Conservation (phyloP, 176 grass and related monocot genomes). For the Thalia dealbata region DNA sequence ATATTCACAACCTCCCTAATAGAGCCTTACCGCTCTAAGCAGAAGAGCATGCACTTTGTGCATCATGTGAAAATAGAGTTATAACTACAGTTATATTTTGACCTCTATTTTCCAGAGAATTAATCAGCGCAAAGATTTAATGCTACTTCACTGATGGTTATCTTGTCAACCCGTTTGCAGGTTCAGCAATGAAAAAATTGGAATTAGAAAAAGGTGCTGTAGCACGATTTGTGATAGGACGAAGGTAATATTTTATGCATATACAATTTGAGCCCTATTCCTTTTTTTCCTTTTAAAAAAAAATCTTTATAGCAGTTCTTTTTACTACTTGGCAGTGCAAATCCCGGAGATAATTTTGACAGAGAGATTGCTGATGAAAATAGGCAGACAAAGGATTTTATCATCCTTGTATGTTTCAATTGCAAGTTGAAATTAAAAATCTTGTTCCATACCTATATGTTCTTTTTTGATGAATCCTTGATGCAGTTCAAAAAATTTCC, state of each 20-base stretch:
- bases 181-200: slow-evolving; percentile 72
- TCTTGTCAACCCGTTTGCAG: neutral
- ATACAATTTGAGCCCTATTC: slow-evolving; percentile 14
- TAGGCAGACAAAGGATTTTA: slow-evolving; percentile 69
- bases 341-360: slow-evolving; percentile 65
- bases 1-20: no score
- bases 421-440: slow-evolving; percentile 2
- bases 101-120: neutral
- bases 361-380: slow-evolving; percentile 87
- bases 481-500: neutral
- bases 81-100: neutral
- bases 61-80: no score
- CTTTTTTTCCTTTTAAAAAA: slow-evolving; percentile 17
- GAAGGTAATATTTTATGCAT: slow-evolving; percentile 49
- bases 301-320: slow-evolving; percentile 33
- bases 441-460: neutral
- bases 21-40: no score
- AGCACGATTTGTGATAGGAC: slow-evolving; percentile 88
- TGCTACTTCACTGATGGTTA: neutral
- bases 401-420: slow-evolving; percentile 63
- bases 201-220: slow-evolving; percentile 88
- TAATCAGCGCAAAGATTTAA: neutral
- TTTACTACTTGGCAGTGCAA: slow-evolving; percentile 43
- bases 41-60: no score
- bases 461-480: neutral